phyloP scores from a whole-genome alignment of 306 rosid species.

The Prunus mume region DNA sequence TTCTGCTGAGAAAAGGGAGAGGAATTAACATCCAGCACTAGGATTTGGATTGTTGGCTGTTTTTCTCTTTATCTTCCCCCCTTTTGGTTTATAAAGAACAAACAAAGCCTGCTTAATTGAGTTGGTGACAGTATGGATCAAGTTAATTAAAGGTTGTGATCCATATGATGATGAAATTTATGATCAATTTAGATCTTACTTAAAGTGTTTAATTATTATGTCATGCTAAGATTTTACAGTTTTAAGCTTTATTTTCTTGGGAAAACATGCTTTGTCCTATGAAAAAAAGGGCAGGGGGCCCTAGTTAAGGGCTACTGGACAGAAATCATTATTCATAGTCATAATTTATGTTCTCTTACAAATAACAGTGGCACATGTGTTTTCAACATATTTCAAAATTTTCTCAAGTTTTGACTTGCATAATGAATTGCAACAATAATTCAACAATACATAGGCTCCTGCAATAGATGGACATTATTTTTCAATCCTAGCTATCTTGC shows the following conservation, averaged over 20 bases:
- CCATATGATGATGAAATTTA: slow-evolving; percentile 26
- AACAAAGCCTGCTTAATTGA: slow-evolving; percentile 12
- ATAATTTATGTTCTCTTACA: slow-evolving; percentile 29
- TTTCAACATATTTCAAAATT: slow-evolving; percentile 1
- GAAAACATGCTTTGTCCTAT: slow-evolving; percentile 36
- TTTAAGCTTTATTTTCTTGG: slow-evolving; percentile 14
- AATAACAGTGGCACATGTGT: slow-evolving; percentile 29
- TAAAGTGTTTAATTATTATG: slow-evolving; percentile 31
- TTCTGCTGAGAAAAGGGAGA: neutral
- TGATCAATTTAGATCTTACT: slow-evolving; percentile 24
- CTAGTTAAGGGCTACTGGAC: slow-evolving; percentile 37
- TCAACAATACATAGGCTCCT: neutral
- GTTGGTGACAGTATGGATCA: slow-evolving; percentile 17
- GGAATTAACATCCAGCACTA: slow-evolving; percentile 22
- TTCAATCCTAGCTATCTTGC: neutral
- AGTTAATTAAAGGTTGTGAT: neutral
- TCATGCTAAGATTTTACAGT: slow-evolving; percentile 1
- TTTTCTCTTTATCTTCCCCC: neutral
- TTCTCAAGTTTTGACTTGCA: slow-evolving; percentile 22
- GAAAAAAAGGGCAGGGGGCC: slow-evolving; percentile 30
- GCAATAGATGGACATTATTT: neutral
- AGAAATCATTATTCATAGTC: slow-evolving; percentile 41
- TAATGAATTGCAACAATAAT: neutral
- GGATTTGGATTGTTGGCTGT: slow-evolving; percentile 28
- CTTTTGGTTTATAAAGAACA: slow-evolving; percentile 14